phyloP scores from a whole-genome alignment of 2,329 filamentous ascomycete species.

The Tolypocladium pustulatum region DNA sequence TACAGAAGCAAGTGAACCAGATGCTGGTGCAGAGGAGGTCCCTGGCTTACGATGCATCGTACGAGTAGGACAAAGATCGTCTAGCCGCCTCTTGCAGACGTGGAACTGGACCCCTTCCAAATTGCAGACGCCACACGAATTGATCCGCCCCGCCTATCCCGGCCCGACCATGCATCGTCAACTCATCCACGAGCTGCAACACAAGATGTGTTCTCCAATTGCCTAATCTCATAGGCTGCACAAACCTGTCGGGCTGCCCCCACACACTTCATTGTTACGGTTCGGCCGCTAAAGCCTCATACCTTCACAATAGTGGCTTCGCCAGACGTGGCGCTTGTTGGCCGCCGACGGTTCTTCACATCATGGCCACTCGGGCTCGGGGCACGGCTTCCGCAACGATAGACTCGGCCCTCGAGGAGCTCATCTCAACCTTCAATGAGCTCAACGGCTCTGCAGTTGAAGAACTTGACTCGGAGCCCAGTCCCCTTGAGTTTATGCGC shows the following conservation, averaged over 20 bases:
- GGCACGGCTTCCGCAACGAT: background rate
- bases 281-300: too few relatives aligned
- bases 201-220: background rate
- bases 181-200: too few relatives aligned
- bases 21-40: background rate
- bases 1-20: background rate
- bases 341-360: background rate
- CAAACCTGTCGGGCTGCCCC: background rate
- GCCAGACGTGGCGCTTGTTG: background rate
- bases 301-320: too few relatives aligned
- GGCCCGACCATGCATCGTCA: background rate
- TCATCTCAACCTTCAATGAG: conserved; percentile 63
- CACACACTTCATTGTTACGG: background rate
- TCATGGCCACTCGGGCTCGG: background rate
- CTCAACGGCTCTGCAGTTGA: conserved; percentile 54
- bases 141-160: background rate
- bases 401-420: conserved; percentile 22
- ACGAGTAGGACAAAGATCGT: background rate
- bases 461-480: conserved; percentile 54
- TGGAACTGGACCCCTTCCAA: background rate
- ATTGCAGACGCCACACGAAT: background rate
- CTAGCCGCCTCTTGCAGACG: background rate
- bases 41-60: background rate
- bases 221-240: background rate
- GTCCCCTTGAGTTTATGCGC: conserved; percentile 70